phyloP scores from a whole-genome alignment of 192 early-diverging fungal species.

The Podila epicladia region DNA sequence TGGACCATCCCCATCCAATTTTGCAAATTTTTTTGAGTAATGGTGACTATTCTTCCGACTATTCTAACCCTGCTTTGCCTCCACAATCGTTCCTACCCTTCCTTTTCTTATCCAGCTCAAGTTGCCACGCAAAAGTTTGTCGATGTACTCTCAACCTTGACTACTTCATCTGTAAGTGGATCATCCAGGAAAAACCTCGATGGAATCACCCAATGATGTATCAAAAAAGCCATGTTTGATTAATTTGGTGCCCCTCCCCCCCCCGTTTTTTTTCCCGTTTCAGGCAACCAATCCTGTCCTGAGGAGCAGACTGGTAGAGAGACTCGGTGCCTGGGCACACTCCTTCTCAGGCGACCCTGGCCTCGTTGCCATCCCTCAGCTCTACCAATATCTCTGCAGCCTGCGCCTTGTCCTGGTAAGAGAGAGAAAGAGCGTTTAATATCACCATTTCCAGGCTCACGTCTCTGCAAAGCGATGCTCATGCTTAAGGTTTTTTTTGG shows the following conservation, averaged over 20 bases:
- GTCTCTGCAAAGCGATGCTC: no score
- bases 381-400: background rate
- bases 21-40: no score
- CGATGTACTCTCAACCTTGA: background rate
- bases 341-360: constrained; percentile 1
- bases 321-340: constrained; percentile 1
- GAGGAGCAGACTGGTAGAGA: constrained; percentile 1
- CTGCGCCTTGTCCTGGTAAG: background rate
- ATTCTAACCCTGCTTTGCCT: background rate
- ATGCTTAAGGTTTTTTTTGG: no score
- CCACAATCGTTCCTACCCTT: background rate
- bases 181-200: no score
- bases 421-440: no score
- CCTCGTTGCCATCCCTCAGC: background rate
- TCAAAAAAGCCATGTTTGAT: no score
- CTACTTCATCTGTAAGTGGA: background rate
- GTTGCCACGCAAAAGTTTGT: constrained; percentile 6
- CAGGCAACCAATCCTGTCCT: constrained; percentile 1
- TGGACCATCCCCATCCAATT: background rate
- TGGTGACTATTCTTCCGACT: background rate
- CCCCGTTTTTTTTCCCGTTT: background rate
- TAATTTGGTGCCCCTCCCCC: background rate
- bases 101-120: constrained; percentile 1
- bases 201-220: background rate
- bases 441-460: no score